These are phyloP conservation scores for Collariella sp. DNA, from an alignment of 495 filamentous ascomycete species.

Conservation along the genomic window DNA sequence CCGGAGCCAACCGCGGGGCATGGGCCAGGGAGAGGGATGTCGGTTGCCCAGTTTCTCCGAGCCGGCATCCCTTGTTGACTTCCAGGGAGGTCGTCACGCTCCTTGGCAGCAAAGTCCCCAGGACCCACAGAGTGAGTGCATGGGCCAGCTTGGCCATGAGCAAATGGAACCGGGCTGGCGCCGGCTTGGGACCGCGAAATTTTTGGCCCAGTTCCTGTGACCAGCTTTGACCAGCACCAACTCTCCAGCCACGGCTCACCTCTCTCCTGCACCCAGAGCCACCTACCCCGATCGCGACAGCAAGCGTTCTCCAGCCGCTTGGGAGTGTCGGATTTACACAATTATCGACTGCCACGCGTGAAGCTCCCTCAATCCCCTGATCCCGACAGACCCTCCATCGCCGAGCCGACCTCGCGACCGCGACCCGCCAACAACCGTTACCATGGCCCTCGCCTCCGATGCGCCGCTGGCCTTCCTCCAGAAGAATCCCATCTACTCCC, in stretches of 20 bases:
- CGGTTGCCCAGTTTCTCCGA: slow-evolving; percentile 15
- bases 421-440: slow-evolving; percentile 16
- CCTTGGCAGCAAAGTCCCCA: slow-evolving; percentile 4
- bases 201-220: slow-evolving; percentile 24
- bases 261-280: slow-evolving; percentile 6
- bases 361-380: background rate
- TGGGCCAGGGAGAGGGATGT: background rate
- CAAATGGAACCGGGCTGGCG: slow-evolving; percentile 5
- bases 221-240: slow-evolving; percentile 1
- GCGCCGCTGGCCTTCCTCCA: slow-evolving; percentile 58
- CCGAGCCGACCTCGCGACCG: slow-evolving; percentile 9
- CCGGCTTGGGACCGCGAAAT: slow-evolving; percentile 20
- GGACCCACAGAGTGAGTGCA: background rate
- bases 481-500: slow-evolving; percentile 60
- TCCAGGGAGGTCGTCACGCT: background rate
- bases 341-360: background rate
- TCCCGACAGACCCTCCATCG: slow-evolving; percentile 9
- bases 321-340: background rate
- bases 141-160: too few species aligned
- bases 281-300: slow-evolving; percentile 4
- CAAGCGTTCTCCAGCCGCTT: background rate
- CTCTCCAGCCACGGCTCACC: slow-evolving; percentile 2
- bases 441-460: slow-evolving; percentile 39
- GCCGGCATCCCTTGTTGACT: background rate
- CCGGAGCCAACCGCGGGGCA: too few species aligned